Conservation (phyloP, 495 filamentous ascomycete species). For the Penicillium psychrofluorescens region DNA sequence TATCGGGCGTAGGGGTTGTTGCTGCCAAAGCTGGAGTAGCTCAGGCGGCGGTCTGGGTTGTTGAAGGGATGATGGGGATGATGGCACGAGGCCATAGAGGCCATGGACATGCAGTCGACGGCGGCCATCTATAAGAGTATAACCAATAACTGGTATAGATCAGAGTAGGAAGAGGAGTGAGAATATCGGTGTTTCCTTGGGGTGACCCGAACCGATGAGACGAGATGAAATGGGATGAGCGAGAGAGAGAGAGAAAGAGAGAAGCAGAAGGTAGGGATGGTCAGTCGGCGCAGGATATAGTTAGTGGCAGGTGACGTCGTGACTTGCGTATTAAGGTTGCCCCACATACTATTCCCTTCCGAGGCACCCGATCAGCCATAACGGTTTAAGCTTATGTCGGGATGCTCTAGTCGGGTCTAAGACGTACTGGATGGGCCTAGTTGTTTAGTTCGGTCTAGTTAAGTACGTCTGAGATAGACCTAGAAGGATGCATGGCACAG, state of each 20-base stretch:
- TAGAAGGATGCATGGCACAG: too few species aligned
- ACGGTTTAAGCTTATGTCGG: too few species aligned
- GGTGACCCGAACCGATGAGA: background rate
- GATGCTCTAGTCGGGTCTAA: too few species aligned
- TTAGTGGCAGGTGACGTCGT: constrained; percentile 26
- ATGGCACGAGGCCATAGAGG: constrained; percentile 18
- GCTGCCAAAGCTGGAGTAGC: constrained; percentile 15
- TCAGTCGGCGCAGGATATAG: background rate
- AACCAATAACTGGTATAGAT: constrained; percentile 7
- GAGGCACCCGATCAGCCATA: background rate
- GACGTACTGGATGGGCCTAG: too few species aligned
- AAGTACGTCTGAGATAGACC: too few species aligned
- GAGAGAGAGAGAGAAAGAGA: constrained; percentile 4
- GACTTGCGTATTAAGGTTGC: constrained; percentile 19
- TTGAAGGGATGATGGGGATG: constrained; percentile 21
- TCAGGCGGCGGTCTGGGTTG: constrained; percentile 3
- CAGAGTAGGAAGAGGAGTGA: background rate
- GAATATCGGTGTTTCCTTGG: background rate
- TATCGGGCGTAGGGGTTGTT: constrained; percentile 33
- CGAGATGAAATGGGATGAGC: too few species aligned
- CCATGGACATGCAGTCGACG: constrained; percentile 18
- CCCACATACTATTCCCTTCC: background rate
- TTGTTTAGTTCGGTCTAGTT: too few species aligned
- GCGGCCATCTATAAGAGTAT: constrained; percentile 8
- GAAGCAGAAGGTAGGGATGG: constrained; percentile 1